These are phyloP conservation scores for Pythium monospermum DNA, from an alignment of 352 stramenopile species.

Conservation along the genomic window DNA sequence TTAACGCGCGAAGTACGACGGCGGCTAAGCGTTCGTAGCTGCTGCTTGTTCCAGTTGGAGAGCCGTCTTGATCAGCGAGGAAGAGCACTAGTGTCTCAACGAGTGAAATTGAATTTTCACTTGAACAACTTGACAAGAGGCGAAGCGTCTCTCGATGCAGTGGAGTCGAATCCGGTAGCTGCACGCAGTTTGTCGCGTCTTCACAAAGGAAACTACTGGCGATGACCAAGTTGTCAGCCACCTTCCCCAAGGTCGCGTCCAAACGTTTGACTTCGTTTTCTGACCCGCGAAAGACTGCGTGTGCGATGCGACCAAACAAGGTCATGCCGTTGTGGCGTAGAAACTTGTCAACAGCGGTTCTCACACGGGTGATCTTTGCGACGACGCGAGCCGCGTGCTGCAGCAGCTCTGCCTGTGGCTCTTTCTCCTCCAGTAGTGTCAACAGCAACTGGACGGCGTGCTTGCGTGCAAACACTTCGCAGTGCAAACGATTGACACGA, in stretches of 20 bases:
- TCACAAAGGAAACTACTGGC: constrained; percentile 28
- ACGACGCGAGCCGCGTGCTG: constrained; percentile 20
- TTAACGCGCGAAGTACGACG: constrained; percentile 8
- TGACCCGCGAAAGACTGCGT: constrained; percentile 4
- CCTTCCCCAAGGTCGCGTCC: not conserved
- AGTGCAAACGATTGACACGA: constrained; percentile 26
- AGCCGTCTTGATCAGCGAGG: not conserved
- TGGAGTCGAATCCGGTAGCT: not conserved
- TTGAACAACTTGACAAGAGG: not conserved
- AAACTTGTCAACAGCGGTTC: constrained; percentile 18
- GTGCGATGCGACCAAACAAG: constrained; percentile 22
- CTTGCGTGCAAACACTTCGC: constrained; percentile 23
- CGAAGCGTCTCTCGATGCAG: not conserved
- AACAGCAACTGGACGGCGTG: constrained; percentile 18
- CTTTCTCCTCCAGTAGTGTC: constrained; percentile 5
- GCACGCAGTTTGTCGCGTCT: not conserved
- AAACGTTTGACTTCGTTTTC: not conserved
- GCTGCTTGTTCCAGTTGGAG: not conserved
- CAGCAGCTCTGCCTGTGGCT: constrained; percentile 14
- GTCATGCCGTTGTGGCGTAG: constrained; percentile 20
- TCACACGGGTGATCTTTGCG: constrained; percentile 23
- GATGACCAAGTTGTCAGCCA: constrained; percentile 26
- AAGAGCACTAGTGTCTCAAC: constrained; percentile 15
- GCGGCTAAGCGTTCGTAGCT: constrained; percentile 28
- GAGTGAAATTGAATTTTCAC: constrained; percentile 6